Conservation (phyloP, 1,284 basidiomycete genomes). For the Sanguinoderma infundibulare region DNA sequence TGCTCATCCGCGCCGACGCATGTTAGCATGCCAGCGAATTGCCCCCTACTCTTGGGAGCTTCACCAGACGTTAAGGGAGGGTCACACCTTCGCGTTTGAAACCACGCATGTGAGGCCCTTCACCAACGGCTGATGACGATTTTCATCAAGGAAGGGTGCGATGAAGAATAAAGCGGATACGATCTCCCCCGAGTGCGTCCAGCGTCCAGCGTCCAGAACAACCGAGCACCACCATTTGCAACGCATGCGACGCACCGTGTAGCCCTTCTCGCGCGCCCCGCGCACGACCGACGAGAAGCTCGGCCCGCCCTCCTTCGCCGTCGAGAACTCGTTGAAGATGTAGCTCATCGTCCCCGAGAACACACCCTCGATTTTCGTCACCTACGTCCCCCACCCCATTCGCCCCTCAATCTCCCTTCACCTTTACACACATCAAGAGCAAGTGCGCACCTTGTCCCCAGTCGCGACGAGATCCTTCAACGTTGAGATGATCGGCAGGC, state of each 20-base stretch:
- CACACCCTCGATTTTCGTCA: constrained; percentile 84
- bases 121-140: no score
- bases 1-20: no score
- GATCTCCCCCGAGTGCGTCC: no score
- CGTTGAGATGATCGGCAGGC: constrained; percentile 91
- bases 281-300: constrained; percentile 90
- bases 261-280: constrained; percentile 90
- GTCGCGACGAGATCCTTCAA: constrained; percentile 91
- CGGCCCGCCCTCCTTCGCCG: constrained; percentile 59
- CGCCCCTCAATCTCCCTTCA: neutral
- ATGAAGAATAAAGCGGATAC: no score
- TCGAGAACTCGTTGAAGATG: constrained; percentile 98
- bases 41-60: no score
- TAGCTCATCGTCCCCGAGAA: constrained; percentile 97
- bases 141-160: neutral
- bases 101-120: no score
- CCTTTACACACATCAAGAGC: neutral
- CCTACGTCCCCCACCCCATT: constrained; percentile 41
- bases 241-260: constrained; percentile 83
- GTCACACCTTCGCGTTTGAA: no score
- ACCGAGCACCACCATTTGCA: no score
- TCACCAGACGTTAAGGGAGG: no score
- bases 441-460: constrained; percentile 81
- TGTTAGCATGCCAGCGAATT: no score
- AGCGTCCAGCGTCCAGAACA: no score